Conservation (phyloP, 306 rosid genomes). For the Quercus cerris region DNA sequence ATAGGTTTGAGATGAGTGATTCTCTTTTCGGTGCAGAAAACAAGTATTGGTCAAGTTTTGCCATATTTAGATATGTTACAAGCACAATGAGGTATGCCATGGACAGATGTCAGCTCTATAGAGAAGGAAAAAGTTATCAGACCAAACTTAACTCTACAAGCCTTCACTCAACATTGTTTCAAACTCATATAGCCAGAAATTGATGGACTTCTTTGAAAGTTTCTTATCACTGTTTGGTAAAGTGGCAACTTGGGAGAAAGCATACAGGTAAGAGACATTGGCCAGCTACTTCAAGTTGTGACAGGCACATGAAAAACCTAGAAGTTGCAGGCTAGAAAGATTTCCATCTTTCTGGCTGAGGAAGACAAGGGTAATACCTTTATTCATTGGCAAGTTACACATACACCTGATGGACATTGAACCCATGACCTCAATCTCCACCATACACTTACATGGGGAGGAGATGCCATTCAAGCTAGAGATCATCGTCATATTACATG, state of each 20-base stretch:
- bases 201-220: background rate
- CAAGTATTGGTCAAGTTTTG: background rate
- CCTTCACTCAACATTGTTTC: background rate
- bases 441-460: too few relatives aligned
- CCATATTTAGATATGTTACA: background rate
- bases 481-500: background rate
- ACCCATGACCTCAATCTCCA: too few relatives aligned
- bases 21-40: background rate
- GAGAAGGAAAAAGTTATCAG: background rate
- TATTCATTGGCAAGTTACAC: too few relatives aligned
- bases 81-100: background rate
- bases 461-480: too few relatives aligned
- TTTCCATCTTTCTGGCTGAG: background rate
- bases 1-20: background rate
- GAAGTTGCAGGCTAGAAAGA: background rate
- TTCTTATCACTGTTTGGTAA: too few relatives aligned
- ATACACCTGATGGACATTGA: too few relatives aligned
- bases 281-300: background rate
- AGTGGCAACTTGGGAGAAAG: background rate
- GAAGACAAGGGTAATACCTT: too few relatives aligned
- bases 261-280: background rate
- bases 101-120: background rate
- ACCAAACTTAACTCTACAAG: background rate
- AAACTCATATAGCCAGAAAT: background rate
- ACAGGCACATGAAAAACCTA: background rate